phyloP scores from a whole-genome alignment of 495 filamentous ascomycete species.

The Tuber aestivum region DNA sequence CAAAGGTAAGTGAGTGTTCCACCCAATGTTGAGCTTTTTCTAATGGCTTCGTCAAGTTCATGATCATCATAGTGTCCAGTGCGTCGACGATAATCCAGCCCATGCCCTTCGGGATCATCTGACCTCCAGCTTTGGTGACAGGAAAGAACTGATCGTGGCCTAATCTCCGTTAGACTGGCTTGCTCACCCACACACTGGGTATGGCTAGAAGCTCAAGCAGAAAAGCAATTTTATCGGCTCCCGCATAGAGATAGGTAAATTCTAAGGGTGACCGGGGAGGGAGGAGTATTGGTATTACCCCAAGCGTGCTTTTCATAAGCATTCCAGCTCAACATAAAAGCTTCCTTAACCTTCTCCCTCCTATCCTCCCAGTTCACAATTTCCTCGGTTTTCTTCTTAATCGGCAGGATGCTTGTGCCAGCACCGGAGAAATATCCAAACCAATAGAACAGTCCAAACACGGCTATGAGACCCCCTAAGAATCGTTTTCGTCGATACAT shows the following conservation, averaged over 20 bases:
- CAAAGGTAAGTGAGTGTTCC: constrained; percentile 69
- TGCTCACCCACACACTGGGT: background rate
- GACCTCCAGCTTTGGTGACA: constrained; percentile 64
- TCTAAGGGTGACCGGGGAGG: constrained; percentile 1
- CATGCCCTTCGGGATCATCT: constrained; percentile 77
- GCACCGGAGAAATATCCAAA: constrained; percentile 50
- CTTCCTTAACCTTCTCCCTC: constrained; percentile 80
- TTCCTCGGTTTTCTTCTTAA: constrained; percentile 24
- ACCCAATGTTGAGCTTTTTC: constrained; percentile 87
- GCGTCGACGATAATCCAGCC: constrained; percentile 99
- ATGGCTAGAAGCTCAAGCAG: background rate
- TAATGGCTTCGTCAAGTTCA: constrained; percentile 89
- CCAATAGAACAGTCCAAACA: constrained; percentile 53
- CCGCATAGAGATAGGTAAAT: background rate
- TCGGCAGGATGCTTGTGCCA: constrained; percentile 21
- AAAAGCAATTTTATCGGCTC: background rate
- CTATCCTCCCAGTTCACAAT: constrained; percentile 64
- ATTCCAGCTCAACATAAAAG: constrained; percentile 82
- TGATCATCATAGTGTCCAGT: constrained; percentile 92
- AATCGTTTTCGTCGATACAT: constrained; percentile 54
- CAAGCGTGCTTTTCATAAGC: constrained; percentile 90
- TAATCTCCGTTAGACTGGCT: constrained; percentile 40
- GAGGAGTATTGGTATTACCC: constrained; percentile 59
- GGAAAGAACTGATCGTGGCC: constrained; percentile 83
- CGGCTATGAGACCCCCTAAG: constrained; percentile 46